phyloP scores from a whole-genome alignment of 2,329 filamentous ascomycete species.

The Fonsecaea nubica region DNA sequence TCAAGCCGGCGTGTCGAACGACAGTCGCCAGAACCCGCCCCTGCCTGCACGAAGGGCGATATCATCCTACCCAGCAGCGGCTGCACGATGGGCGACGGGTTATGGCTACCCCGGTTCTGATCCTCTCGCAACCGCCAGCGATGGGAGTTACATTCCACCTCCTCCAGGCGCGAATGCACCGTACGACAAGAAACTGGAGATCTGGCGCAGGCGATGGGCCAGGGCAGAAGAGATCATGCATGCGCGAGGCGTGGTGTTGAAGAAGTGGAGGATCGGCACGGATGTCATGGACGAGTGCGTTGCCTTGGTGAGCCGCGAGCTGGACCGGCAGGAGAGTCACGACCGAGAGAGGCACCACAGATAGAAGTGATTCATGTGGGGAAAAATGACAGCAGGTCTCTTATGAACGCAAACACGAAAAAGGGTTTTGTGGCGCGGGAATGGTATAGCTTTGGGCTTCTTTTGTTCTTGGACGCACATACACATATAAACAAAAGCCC shows the following conservation, averaged over 20 bases:
- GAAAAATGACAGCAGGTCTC: too few species aligned
- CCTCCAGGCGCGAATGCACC: slow-evolving; percentile 5
- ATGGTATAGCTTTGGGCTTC: too few species aligned
- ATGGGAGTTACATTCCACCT: background rate
- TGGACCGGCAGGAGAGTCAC: slow-evolving; percentile 29
- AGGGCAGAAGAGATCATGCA: slow-evolving; percentile 53
- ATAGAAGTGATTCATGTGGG: background rate
- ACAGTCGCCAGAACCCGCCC: slow-evolving; percentile 39
- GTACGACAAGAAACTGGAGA: slow-evolving; percentile 56
- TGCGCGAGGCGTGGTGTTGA: slow-evolving; percentile 51
- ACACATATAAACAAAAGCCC: too few species aligned
- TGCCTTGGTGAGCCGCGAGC: slow-evolving; percentile 51
- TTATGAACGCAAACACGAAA: too few species aligned
- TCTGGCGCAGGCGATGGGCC: slow-evolving; percentile 57
- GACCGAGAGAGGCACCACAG: slow-evolving; percentile 5
- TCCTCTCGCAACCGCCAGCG: slow-evolving; percentile 8
- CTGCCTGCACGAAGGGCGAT: slow-evolving; percentile 42
- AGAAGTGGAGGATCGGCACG: slow-evolving; percentile 54
- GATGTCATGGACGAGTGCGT: slow-evolving; percentile 55
- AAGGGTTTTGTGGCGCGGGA: too few species aligned
- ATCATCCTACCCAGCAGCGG: slow-evolving; percentile 43
- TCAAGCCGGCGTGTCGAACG: slow-evolving; percentile 41
- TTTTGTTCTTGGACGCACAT: too few species aligned
- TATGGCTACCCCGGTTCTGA: slow-evolving; percentile 34
- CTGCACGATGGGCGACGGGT: slow-evolving; percentile 43